Evolutionary conservation across 2,329 filamentous ascomycete species (phyloP).

Genomic region (Fonsecaea nubica): DNA sequence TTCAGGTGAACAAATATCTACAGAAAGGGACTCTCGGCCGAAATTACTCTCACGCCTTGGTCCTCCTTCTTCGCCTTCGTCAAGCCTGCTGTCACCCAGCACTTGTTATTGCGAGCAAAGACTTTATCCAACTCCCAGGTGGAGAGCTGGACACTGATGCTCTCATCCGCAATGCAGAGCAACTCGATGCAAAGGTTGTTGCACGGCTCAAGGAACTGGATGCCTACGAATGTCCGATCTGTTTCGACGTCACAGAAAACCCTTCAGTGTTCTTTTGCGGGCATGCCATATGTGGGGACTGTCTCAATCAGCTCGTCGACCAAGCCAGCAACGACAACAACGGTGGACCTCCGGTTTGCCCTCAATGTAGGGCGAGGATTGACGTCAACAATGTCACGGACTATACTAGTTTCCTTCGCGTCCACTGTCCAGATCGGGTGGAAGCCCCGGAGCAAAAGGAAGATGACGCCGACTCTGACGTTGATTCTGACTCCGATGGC

Average conservation of each 20-base stretch:
- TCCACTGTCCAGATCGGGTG: constrained; percentile 67
- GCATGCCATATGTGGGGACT: constrained; percentile 77
- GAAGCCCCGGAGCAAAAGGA: constrained; percentile 50
- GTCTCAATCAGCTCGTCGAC: constrained; percentile 73
- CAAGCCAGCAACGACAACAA: constrained; percentile 68
- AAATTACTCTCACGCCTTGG: constrained; percentile 80
- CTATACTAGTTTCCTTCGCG: constrained; percentile 73
- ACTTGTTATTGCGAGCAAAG: constrained; percentile 60
- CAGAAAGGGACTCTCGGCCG: constrained; percentile 64
- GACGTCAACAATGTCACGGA: constrained; percentile 75
- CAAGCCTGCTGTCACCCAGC: constrained; percentile 82
- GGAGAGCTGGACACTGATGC: constrained; percentile 59
- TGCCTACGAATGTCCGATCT: constrained; percentile 80
- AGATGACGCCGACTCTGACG: constrained; percentile 43
- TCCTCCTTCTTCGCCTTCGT: constrained; percentile 78
- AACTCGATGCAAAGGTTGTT: constrained; percentile 66
- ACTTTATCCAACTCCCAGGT: constrained; percentile 62
- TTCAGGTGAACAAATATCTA: constrained; percentile 76
- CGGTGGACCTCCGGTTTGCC: constrained; percentile 66
- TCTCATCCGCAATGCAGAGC: constrained; percentile 63
- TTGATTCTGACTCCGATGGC: constrained; percentile 42
- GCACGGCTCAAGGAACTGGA: constrained; percentile 66
- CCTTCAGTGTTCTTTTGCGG: constrained; percentile 84
- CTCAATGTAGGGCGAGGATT: constrained; percentile 73
- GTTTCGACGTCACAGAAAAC: constrained; percentile 76